Evolutionary conservation across 768 basidiomycete genomes (phyloP).

Genomic region (Ephemerocybe angulata): DNA sequence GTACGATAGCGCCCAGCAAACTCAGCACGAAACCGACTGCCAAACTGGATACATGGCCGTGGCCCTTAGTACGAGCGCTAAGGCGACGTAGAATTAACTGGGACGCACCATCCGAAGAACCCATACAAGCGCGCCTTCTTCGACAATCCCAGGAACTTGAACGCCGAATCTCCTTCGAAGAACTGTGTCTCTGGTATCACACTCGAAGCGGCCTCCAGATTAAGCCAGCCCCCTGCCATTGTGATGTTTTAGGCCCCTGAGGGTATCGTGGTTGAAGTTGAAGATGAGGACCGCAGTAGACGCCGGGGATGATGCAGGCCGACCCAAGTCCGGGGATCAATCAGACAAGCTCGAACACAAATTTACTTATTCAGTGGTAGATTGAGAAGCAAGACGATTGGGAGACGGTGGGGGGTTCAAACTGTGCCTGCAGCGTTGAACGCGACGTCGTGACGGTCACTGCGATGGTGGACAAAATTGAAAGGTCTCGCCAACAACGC

Average conservation of each 20-base stretch:
- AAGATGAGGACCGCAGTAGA: not conserved
- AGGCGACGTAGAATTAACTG: not conserved
- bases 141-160: slow-evolving; percentile 73
- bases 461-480: not conserved
- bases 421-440: slow-evolving; percentile 6
- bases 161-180: slow-evolving; percentile 89
- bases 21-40: slow-evolving; percentile 75
- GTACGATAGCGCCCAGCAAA: slow-evolving; percentile 70
- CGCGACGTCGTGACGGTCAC: not conserved
- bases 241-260: slow-evolving; percentile 5
- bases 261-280: slow-evolving; percentile 1
- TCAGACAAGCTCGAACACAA: no score
- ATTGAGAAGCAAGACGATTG: not conserved
- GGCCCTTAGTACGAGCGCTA: not conserved
- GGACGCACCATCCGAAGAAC: slow-evolving; percentile 72
- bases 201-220: slow-evolving; percentile 64
- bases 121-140: slow-evolving; percentile 82
- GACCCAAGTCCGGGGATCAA: not conserved
- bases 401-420: no score
- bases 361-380: no score
- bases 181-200: slow-evolving; percentile 74
- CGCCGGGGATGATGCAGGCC: not conserved
- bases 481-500: not conserved
- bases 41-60: slow-evolving; percentile 41
- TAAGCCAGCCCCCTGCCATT: slow-evolving; percentile 64